Evolutionary conservation across 257 asterid species (phyloP), one percentile per base, ranked within the genome.

Genomic region (Solanum dulcamara): DNA sequence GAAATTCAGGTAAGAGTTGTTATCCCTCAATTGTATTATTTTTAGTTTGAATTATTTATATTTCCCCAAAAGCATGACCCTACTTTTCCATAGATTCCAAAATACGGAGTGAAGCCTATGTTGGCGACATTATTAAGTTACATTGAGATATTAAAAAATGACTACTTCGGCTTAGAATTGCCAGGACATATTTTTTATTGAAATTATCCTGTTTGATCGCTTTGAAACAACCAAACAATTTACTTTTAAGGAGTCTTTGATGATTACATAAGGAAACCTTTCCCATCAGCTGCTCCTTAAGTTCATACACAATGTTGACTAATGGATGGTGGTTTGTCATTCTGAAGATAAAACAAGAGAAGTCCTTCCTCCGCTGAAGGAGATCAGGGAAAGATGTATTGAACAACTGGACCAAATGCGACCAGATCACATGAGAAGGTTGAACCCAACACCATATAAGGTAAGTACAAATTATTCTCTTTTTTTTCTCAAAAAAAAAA

Each of bases 381-480:
- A 72, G 83, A 97, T 93, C 24, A 94, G 99, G 84, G 92, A 93
- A 37, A 87, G 92, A 60, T 97, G 99, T 85, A 91, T 95, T 59
- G 87, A 92, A 81, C 99, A 95, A 66, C 89, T 97, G 85, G 96
- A 90, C 50, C 94, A 86, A 85, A 97, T 97, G 97, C 93, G 98
- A 48, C 92, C 97, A 14, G 98, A 97, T 89, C 99, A 97, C 92
- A 95, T 97, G 99, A 91, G 99, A 88, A 90, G 97, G 92, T 88
- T 97, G 93, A 95, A 97, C 91, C 99, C 98, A 10, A 97, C 99
- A 37, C 98, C 99, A 64, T 97, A 97, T 94, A 97, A 97, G 99
- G 98, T 95, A 91, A 38, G 81, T 62, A 33, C 37, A 22, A 83
- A 35, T 67, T 46, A 24, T 59, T 59, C 7, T 4, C 2, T 50